Percentiles rank a stretch among this genome's conserved stretches.
phyloP scores from a whole-genome alignment of 495 filamentous ascomycete genomes.

The Aspergillus kassunensis region DNA sequence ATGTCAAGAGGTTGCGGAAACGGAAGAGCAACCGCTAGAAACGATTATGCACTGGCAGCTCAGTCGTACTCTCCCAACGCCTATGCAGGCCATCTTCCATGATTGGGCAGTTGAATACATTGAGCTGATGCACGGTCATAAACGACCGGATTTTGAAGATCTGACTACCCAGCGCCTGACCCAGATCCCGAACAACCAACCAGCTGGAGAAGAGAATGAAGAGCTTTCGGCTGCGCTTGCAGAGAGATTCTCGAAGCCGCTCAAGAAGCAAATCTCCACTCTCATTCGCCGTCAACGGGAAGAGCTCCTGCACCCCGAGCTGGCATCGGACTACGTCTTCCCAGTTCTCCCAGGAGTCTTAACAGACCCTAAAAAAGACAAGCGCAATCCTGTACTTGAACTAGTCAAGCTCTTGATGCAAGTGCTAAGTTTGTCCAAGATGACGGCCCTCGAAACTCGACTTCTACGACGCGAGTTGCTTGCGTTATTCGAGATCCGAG shows the following conservation, averaged over 20 bases:
- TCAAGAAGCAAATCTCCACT: conserved; percentile 79
- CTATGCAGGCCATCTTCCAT: conserved; percentile 80
- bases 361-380: conserved; percentile 52
- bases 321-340: conserved; percentile 83
- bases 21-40: conserved; percentile 80
- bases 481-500: conserved; percentile 83
- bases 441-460: conserved; percentile 75
- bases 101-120: conserved; percentile 95
- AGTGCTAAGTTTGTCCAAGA: conserved; percentile 79
- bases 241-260: conserved; percentile 75
- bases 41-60: conserved; percentile 99
- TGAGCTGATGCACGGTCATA: conserved; percentile 84
- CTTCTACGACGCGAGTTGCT: conserved; percentile 85
- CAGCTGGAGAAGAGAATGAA: conserved; percentile 52
- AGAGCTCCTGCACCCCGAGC: conserved; percentile 84
- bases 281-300: conserved; percentile 80
- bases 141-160: conserved; percentile 54
- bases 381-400: conserved; percentile 77
- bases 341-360: conserved; percentile 75
- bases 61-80: conserved; percentile 74
- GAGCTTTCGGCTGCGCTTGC: conserved; percentile 59
- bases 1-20: conserved; percentile 75
- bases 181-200: conserved; percentile 57
- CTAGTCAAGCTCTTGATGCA: conserved; percentile 90
- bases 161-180: conserved; percentile 69